Evolutionary conservation across 2,329 filamentous ascomycete species (phyloP).

Genomic region (Colletotrichum sp.): DNA sequence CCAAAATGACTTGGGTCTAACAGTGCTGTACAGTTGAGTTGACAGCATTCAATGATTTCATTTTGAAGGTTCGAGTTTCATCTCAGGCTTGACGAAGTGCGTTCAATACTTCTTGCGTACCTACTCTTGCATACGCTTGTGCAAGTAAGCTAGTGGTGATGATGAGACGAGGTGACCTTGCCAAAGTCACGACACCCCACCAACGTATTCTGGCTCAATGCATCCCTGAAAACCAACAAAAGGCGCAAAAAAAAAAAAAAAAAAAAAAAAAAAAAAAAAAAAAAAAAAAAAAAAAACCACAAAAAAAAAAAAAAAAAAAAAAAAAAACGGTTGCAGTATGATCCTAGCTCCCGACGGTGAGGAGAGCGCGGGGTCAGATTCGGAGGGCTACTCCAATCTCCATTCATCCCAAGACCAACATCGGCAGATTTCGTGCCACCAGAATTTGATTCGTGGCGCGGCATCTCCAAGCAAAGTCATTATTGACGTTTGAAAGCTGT

Average conservation of each 20-base stretch:
- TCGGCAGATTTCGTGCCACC: background rate
- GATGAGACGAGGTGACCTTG: background rate
- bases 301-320: too few species aligned
- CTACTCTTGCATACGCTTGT: background rate
- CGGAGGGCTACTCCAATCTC: background rate
- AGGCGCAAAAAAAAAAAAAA: background rate
- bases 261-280: too few species aligned
- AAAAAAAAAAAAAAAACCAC: too few species aligned
- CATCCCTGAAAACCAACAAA: background rate
- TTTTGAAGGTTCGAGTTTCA: background rate
- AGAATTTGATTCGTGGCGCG: background rate
- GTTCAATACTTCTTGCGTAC: background rate
- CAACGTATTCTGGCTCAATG: background rate
- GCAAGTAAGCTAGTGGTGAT: background rate
- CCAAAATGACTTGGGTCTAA: background rate
- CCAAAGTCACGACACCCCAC: background rate
- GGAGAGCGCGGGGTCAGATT: background rate
- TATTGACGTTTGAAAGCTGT: background rate
- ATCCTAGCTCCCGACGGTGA: background rate
- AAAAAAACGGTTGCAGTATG: background rate
- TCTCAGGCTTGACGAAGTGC: background rate
- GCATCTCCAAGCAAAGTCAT: background rate
- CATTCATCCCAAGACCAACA: background rate
- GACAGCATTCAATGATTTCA: background rate
- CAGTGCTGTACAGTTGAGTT: background rate